Evolutionary conservation across 2,329 filamentous ascomycete species (phyloP), one percentile per base, ranked within the genome.

Genomic region (Penicillium sp.): DNA sequence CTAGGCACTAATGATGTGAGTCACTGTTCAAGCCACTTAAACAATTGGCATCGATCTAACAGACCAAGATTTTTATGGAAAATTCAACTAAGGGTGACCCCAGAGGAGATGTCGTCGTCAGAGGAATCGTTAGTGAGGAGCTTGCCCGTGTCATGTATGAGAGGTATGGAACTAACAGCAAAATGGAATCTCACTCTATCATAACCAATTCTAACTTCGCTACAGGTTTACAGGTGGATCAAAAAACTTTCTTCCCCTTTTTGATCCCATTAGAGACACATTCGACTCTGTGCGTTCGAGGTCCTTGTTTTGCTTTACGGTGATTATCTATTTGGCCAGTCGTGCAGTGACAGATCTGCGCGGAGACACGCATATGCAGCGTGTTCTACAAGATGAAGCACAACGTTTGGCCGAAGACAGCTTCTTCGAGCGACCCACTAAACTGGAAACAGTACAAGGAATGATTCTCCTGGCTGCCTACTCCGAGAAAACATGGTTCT

Each of bases 401-500:
- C 70, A 73, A 41, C 58, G 68, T 28, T 58, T 73, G 19, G 70
- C 70, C 0, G 70, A 73, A 57, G 70, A 73, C 52, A 72, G 70
- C 38, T 72, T 72, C 46, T 73, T 73, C 33, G 70, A 71, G 42
- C 64, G 70, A 4, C 70, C 70, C 2, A 73, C 70, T 0, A 73
- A 72, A 43, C 61, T 73, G 11, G 70, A 73, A 52, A 72, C 70
- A 0, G 70, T 73, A 0, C 70, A 73, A 36, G 70, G 70, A 5
- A 73, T 72, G 70, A 69, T 73, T 30, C 58, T 73, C 3, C 61
- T 73, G 0, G 70, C 70, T 1, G 70, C 70, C 3, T 73, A 73
- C 26, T 73, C 70, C 0, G 70, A 73, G 48, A 73, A 73, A 35
- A 71, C 70, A 1, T 72, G 70, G 70, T 73, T 73, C 44, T 73